phyloP scores from a whole-genome alignment of 2,329 filamentous ascomycete genomes.

The Alternaria brassicicola region DNA sequence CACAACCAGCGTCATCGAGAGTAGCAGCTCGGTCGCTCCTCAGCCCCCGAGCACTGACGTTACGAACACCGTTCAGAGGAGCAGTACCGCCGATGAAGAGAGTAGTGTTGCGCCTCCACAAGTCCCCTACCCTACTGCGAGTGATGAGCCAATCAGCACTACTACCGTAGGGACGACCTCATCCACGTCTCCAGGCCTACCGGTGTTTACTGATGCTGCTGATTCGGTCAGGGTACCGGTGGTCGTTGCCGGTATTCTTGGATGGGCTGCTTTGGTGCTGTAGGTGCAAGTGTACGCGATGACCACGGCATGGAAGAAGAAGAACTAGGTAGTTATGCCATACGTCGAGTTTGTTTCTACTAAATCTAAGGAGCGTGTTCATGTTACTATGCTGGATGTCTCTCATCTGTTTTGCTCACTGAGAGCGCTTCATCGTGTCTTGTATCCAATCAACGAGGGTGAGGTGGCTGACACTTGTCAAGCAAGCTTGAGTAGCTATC shows the following conservation, averaged over 20 bases:
- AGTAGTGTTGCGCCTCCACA: background rate
- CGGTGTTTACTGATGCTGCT: conserved; percentile 32
- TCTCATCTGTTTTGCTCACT: background rate
- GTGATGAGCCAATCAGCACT: conserved; percentile 1
- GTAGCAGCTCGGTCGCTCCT: background rate
- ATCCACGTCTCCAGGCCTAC: background rate
- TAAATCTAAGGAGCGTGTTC: background rate
- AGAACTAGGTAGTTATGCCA: background rate
- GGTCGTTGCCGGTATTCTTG: conserved; percentile 24
- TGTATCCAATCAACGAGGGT: background rate
- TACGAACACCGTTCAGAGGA: background rate
- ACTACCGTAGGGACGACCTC: conserved; percentile 11
- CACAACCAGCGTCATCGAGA: background rate
- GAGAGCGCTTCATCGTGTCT: background rate
- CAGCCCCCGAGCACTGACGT: background rate
- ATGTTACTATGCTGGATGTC: background rate
- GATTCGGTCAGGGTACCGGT: conserved; percentile 18
- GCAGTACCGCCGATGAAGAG: background rate
- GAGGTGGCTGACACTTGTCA: background rate
- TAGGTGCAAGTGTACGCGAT: conserved; percentile 1
- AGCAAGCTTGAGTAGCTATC: background rate
- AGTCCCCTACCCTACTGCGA: conserved; percentile 20
- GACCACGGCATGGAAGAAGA: too few relatives aligned
- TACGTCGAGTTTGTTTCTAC: background rate
- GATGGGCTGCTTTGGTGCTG: conserved; percentile 27